These are phyloP conservation scores for Daedaleopsis nitida DNA, from an alignment of 768 basidiomycete genomes.

Conservation along the genomic window DNA sequence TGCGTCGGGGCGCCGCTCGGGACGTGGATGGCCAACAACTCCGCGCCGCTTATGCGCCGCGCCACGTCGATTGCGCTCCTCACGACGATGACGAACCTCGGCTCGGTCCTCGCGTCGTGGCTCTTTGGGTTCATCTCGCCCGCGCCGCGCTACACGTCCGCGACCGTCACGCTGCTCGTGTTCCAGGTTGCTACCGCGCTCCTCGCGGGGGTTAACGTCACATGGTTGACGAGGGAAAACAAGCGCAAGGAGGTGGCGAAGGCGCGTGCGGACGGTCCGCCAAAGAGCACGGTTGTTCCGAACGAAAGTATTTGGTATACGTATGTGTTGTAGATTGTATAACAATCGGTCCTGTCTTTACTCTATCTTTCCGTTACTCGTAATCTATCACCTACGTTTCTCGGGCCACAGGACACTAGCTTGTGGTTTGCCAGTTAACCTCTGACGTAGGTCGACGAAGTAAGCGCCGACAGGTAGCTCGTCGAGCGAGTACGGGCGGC, in stretches of 20 bases:
- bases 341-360: too few relatives aligned
- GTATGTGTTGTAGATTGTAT: conserved; percentile 8
- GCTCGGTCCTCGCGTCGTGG: conserved; percentile 65
- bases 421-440: too few relatives aligned
- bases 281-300: background rate
- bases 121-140: conserved; percentile 52
- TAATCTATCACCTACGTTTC: too few relatives aligned
- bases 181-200: conserved; percentile 40
- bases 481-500: too few relatives aligned
- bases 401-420: too few relatives aligned
- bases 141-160: conserved; percentile 51
- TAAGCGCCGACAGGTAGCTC: too few relatives aligned
- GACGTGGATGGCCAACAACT: conserved; percentile 67
- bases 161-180: conserved; percentile 39
- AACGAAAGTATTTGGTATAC: conserved; percentile 15
- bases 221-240: conserved; percentile 5
- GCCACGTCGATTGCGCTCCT: conserved; percentile 61
- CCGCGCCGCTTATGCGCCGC: conserved; percentile 54
- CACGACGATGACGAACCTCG: conserved; percentile 59
- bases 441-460: too few relatives aligned
- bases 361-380: too few relatives aligned
- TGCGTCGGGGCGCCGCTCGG: conserved; percentile 52
- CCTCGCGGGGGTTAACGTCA: background rate
- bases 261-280: background rate
- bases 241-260: conserved; percentile 4